Base-by-base conservation (phyloP, 192 early-diverging fungal genomes). In the Coemansia sp. region DNA sequence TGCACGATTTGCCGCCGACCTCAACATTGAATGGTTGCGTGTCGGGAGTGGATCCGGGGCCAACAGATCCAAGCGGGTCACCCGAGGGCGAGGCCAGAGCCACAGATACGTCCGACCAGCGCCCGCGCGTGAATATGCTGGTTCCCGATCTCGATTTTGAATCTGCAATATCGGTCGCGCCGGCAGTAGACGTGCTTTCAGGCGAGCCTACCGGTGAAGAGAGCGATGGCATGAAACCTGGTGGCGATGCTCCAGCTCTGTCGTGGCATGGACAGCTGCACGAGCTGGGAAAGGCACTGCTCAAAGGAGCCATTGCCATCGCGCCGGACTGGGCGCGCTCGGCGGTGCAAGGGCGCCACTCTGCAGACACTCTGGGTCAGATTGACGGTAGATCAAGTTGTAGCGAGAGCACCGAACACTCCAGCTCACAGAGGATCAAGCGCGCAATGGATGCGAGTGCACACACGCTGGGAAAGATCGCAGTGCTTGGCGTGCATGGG, bases 401-500 rank as follows among this genome's bases (percentile, higher is more conserved):
- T 28, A 43, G 33, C 26, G 39, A 38, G 4, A 18, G 39, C 31
- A 14, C 39, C 11, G 58, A 16, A 11, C 57, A 61, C 20, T 37
- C 61, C 14, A 68, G 43, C 2, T 47, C 61, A 10, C 39, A 64
- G 36, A 53, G 66, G 45, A 61, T 67, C 48, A 69, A 66, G 31
- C 48, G 66, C 10, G 39, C 61, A 21, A 73, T 79, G 56, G 65
- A 74, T 45, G n/a, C 1, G 21, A 57, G 68, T 18, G 77, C 77
- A 6, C 34, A 31, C 10, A 20, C 39, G 6, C 68, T 79, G 14
- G 77, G 77, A 6, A 74, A 82, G 7, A 84, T 94, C 21, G 90
- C 84, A 3, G 85, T 97, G 12, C 82, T 97, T 48, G 94, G 95
- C n/a, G 85, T 95, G 2, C 94, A 96, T 52, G 94, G 95, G 9